Conservation (phyloP, 73 alveolate species). For the Tetrahymena borealis region DNA sequence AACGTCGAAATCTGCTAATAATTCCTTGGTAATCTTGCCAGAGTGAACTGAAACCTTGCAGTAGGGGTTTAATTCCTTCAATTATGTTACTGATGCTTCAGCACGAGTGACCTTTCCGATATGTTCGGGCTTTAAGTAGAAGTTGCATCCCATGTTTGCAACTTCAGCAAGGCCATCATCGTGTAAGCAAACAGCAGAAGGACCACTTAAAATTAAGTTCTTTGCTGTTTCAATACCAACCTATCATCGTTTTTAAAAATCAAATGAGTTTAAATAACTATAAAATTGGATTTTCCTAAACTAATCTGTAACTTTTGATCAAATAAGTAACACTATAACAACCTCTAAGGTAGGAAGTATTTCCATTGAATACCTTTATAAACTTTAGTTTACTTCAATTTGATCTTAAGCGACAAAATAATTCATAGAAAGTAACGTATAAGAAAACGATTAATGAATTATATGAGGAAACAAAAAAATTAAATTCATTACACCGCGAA, state of each 20-base stretch:
- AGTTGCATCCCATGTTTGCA: constrained; percentile 91
- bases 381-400: too few relatives aligned
- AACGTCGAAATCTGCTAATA: constrained; percentile 51
- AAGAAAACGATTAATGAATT: neutral
- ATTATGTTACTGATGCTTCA: constrained; percentile 79
- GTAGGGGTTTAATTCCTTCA: constrained; percentile 94
- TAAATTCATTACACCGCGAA: constrained; percentile 49
- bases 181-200: constrained; percentile 79
- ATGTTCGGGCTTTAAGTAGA: constrained; percentile 83
- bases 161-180: constrained; percentile 61
- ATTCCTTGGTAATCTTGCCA: constrained; percentile 46
- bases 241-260: neutral
- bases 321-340: too few relatives aligned
- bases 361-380: too few relatives aligned
- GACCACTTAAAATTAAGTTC: constrained; percentile 97
- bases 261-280: neutral
- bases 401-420: neutral
- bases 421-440: neutral
- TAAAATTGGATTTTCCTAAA: too few relatives aligned
- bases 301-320: too few relatives aligned
- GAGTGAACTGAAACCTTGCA: constrained; percentile 73
- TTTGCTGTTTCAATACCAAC: constrained; percentile 95
- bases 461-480: neutral
- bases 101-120: constrained; percentile 83
- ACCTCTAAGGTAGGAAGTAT: too few relatives aligned